Percentiles rank a stretch among this genome's conserved stretches.
Conservation (phyloP, 2,329 filamentous ascomycete genomes). For the Aureobasidium sp. region DNA sequence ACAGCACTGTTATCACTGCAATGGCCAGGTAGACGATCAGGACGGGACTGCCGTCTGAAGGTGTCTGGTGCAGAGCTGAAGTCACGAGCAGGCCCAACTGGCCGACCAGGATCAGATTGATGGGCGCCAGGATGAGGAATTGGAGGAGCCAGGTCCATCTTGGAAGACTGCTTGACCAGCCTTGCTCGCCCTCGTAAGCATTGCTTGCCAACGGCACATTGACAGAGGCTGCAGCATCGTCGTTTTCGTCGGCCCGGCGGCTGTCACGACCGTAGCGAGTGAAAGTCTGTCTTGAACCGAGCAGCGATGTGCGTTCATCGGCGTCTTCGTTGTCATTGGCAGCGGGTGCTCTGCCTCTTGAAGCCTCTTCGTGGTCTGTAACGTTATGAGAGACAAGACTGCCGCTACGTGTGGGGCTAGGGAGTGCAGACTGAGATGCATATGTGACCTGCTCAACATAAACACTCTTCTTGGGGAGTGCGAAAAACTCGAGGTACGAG, state of each 20-base stretch:
- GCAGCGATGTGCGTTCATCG: constrained; percentile 52
- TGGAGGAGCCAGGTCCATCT: constrained; percentile 85
- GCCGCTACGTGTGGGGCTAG: constrained; percentile 7
- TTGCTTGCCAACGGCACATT: constrained; percentile 25
- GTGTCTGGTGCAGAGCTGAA: constrained; percentile 69
- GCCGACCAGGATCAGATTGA: constrained; percentile 68
- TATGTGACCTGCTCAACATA: constrained; percentile 55
- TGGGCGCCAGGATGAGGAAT: constrained; percentile 70
- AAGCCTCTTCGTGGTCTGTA: constrained; percentile 9
- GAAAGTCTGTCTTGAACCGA: constrained; percentile 29
- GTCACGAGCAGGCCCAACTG: constrained; percentile 70
- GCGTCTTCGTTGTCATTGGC: constrained; percentile 36
- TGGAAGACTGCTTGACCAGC: constrained; percentile 74
- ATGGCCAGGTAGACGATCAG: constrained; percentile 66
- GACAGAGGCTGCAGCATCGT: constrained; percentile 21
- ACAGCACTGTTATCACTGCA: constrained; percentile 59
- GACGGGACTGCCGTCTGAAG: constrained; percentile 70
- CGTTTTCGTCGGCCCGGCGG: constrained; percentile 18
- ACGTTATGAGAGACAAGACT: constrained; percentile 3
- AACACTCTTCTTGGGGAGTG: constrained; percentile 59
- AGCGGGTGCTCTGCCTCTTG: constrained; percentile 25
- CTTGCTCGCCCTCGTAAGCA: constrained; percentile 66
- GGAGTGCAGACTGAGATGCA: background rate
- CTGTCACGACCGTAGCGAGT: constrained; percentile 19
- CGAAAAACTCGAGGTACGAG: constrained; percentile 72